Base-by-base conservation (phyloP, 2,329 filamentous ascomycete genomes). In the Nakataea oryzae region DNA sequence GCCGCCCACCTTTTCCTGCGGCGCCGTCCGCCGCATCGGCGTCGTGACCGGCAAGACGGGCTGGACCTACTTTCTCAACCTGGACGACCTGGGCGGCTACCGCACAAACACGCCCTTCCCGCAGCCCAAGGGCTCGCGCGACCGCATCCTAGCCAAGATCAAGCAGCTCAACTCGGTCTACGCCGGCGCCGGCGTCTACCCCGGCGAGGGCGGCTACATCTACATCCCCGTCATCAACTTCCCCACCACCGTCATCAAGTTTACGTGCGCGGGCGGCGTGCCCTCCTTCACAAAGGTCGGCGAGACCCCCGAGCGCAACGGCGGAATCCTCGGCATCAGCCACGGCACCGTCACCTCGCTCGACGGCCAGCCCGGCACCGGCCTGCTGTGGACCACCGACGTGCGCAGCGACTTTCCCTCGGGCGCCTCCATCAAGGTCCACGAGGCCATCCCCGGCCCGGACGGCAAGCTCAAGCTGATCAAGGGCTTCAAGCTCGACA, bases 391-490 rank as follows among this genome's bases (percentile, higher is more conserved):
- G 83, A 78, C 77, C 1, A 78, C 76, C 1, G 83, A 86, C 62
- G 80, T 84, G 0, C 78, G 84, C 65, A 61, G 56, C 60, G 54
- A 54, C 21, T 54, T 54, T 11, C 47, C 60, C 0, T 61, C 60
- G 14, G 81, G 80, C 7, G 71, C 73, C 8, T 79, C 80, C 63
- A 73, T 91, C 71, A 88, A 91, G 69, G 96, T 97, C 71, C 96
- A 96, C 81, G 96, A 97, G 73, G 87, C 91, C 29, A 79, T 99
- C 12, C 83, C 81, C 0, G 70, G 74, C 6, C 24, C 54, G 11
- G 75, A 78, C 28, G 79, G 78, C 0, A 64, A 70, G 1, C 68
- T 86, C 58, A 78, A 73, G 1, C 71, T 80, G 60, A 75, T 85
- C 64, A 78, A 79, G 34, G 75, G 75, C 1, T 83, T 84, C 65